Percentiles rank a stretch among this genome's conserved stretches.
phyloP scores from a whole-genome alignment of 306 rosid species.

The Fragaria vesca region DNA sequence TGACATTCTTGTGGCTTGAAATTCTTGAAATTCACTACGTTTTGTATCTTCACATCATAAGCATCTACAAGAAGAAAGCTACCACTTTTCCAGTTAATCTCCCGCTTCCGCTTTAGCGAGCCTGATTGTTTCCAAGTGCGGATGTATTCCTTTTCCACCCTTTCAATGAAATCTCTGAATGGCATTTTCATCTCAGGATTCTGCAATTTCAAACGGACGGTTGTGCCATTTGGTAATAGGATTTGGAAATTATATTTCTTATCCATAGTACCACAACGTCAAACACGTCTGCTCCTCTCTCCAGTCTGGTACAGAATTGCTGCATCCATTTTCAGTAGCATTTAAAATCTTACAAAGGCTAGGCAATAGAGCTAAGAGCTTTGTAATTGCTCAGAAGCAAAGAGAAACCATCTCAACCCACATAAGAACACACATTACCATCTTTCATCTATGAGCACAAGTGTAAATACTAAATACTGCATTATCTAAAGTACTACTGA shows the following conservation, averaged over 20 bases:
- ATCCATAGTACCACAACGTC: not conserved
- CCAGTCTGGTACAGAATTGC: not conserved
- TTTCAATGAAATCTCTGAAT: constrained; percentile 25
- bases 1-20: constrained; percentile 40
- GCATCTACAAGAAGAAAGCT: constrained; percentile 40
- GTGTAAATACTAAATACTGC: not conserved
- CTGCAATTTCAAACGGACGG: constrained; percentile 23
- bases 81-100: constrained; percentile 34
- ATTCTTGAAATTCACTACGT: constrained; percentile 25
- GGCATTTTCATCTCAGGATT: constrained; percentile 30
- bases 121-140: not conserved
- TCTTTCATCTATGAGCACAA: not conserved
- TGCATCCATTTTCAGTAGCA: constrained; percentile 4
- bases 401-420: not conserved
- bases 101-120: constrained; percentile 26
- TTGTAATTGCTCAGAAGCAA: not conserved
- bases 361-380: not conserved
- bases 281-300: constrained; percentile 21
- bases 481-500: not conserved
- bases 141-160: constrained; percentile 30
- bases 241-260: constrained; percentile 32
- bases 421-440: not conserved
- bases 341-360: too few relatives aligned
- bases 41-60: constrained; percentile 20
- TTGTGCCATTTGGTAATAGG: constrained; percentile 42